Evolutionary conservation across 2,329 filamentous ascomycete species (phyloP).

Genomic region (Onygena corvina): DNA sequence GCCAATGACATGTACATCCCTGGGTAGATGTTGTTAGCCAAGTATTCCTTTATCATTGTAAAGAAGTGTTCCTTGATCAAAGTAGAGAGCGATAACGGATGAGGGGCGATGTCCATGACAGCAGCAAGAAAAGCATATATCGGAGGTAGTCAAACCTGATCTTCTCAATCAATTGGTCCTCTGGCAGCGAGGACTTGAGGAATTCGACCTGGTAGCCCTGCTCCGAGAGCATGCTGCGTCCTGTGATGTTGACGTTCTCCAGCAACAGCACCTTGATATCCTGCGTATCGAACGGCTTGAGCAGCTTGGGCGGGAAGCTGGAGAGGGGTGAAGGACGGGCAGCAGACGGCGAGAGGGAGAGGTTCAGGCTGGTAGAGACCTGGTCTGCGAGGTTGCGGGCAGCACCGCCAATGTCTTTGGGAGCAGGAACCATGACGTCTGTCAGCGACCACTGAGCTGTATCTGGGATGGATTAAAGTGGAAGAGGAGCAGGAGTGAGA

Average conservation of each 20-base stretch:
- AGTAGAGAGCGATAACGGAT: no score
- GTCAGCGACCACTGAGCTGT: constrained; percentile 6
- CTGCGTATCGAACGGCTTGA: constrained; percentile 91
- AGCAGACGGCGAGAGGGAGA: constrained; percentile 63
- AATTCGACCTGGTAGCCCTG: constrained; percentile 96
- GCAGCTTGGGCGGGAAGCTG: constrained; percentile 52
- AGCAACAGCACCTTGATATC: constrained; percentile 93
- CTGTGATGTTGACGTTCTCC: constrained; percentile 91
- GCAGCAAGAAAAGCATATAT: not conserved
- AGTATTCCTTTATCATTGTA: not conserved
- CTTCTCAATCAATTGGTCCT: constrained; percentile 92
- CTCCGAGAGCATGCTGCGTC: constrained; percentile 63
- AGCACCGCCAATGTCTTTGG: constrained; percentile 25
- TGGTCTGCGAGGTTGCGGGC: constrained; percentile 25
- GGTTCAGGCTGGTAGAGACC: constrained; percentile 49
- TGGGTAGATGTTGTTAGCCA: constrained; percentile 26
- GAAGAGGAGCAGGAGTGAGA: constrained; percentile 6
- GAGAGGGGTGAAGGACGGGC: constrained; percentile 63
- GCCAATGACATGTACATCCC: constrained; percentile 91
- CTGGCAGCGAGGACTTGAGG: constrained; percentile 75
- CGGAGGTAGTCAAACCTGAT: constrained; percentile 53
- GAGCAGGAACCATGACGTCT: constrained; percentile 21
- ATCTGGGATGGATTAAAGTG: constrained; percentile 6
- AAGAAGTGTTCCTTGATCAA: no score
- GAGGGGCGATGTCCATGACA: not conserved